A percentile compares a stretch with the other conserved stretches of the same genome.
phyloP scores from a whole-genome alignment of 2,329 filamentous ascomycete genomes.

The Simplicillium aogashimaense region DNA sequence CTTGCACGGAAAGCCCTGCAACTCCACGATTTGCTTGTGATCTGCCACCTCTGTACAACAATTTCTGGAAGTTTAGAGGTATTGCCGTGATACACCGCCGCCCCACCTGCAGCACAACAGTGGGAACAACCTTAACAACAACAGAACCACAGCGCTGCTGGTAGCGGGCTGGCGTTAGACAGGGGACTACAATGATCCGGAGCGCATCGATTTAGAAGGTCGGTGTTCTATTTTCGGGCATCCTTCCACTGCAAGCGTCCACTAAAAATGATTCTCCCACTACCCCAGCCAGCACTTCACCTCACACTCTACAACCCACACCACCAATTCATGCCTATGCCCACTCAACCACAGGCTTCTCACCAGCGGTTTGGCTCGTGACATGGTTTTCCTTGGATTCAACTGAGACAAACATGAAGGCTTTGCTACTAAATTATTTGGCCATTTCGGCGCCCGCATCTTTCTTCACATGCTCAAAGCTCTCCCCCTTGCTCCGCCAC shows the following conservation, averaged over 20 bases:
- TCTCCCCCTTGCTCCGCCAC: not conserved
- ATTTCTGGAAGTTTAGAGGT: constrained; percentile 22
- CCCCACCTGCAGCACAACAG: constrained; percentile 14
- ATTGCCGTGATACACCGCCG: constrained; percentile 22
- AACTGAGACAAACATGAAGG: constrained; percentile 16
- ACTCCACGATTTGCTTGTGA: constrained; percentile 3
- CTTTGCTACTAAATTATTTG: constrained; percentile 8
- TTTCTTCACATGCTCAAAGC: constrained; percentile 2
- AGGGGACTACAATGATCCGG: too few relatives aligned
- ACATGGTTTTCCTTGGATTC: not conserved
- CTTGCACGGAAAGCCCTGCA: not conserved
- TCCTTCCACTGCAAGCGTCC: too few relatives aligned
- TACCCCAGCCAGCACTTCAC: too few relatives aligned
- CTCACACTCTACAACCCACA: too few relatives aligned
- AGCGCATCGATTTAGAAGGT: too few relatives aligned
- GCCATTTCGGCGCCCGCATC: constrained; percentile 3
- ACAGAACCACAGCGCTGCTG: too few relatives aligned
- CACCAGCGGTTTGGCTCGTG: constrained; percentile 3
- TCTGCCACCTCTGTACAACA: constrained; percentile 6
- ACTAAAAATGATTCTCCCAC: too few relatives aligned
- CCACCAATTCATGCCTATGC: too few relatives aligned
- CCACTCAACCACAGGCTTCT: not conserved
- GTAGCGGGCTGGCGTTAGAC: too few relatives aligned
- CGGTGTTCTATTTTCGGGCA: too few relatives aligned
- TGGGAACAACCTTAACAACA: too few relatives aligned